Evolutionary conservation across 106 monocot genomes (phyloP).

Genomic region (Chionographis japonica): DNA sequence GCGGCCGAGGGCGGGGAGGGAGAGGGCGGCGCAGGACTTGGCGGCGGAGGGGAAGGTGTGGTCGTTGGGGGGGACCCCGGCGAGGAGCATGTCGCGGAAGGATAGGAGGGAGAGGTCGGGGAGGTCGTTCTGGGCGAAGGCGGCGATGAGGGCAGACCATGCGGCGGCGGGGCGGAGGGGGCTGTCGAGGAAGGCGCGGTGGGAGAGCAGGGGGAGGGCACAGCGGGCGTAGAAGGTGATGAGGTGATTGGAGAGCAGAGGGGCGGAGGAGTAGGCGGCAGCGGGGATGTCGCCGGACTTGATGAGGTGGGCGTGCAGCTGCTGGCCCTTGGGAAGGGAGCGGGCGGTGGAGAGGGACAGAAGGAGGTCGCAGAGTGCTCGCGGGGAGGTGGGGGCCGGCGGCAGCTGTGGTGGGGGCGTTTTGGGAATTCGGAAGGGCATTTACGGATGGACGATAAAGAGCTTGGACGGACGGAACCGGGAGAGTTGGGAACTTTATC

Average conservation of each 20-base stretch:
- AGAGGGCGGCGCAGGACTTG: conserved; percentile 41
- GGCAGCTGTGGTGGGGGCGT: background rate
- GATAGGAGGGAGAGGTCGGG: conserved; percentile 31
- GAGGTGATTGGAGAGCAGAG: conserved; percentile 67
- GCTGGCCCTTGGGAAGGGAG: conserved; percentile 34
- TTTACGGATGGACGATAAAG: background rate
- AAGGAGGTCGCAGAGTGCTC: conserved; percentile 25
- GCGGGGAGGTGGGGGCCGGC: conserved; percentile 6
- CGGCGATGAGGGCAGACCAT: conserved; percentile 60
- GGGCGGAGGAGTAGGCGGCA: conserved; percentile 8
- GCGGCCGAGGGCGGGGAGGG: conserved; percentile 12
- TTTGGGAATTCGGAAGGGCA: background rate
- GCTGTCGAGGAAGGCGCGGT: conserved; percentile 54
- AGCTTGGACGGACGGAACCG: background rate
- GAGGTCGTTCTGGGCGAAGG: conserved; percentile 57
- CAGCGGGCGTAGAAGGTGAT: conserved; percentile 67
- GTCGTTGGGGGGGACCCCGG: conserved; percentile 33
- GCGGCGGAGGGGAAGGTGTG: conserved; percentile 54
- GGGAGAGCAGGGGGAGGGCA: conserved; percentile 67
- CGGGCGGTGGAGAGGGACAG: conserved; percentile 42
- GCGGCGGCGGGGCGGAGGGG: conserved; percentile 31
- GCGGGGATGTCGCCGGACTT: conserved; percentile 30
- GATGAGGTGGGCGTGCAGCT: conserved; percentile 61
- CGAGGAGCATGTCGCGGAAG: conserved; percentile 43
- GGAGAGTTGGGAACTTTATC: too few relatives aligned